Base-by-base conservation (phyloP, 2,329 filamentous ascomycete species). In the Sporothrix variecibatus region DNA sequence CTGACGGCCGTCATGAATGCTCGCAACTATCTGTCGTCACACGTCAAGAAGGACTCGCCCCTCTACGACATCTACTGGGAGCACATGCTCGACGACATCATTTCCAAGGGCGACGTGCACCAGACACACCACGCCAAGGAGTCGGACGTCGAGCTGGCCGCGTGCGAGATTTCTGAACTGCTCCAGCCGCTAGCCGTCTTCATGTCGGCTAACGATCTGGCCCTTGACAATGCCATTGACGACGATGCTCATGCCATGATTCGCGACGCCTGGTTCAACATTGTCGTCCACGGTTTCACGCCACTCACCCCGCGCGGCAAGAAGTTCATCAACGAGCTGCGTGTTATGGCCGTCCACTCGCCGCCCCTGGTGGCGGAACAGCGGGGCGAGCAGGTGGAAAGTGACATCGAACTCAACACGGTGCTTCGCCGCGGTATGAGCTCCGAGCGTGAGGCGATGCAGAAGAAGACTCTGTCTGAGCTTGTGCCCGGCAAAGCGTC, bases 181-280 rank as follows among this genome's bases (percentile, higher is more conserved):
- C 86, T 99, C 64, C 92, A 92, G 75, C 96, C 96, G 15, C 86
- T 99, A n/a, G 94, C 96, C 8, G 86, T 94, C 1, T 88, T 99
- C 71, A 92, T 97, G 81, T 92, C 94, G 9, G 86, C 85, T 43
- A 89, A 91, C 76, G 87, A 91, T 73, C 82, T 91, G 76, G 85
- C 84, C 28, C 83, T 85, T 26, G 82, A 85, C 60, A 84, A 82
- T 46, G 78, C 84, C 11, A 83, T 83, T 72, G 89, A 92, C 71
- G 92, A 95, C 71, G 91, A 95, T 74, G 89, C 90, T 8, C 88
- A 93, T 75, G 88, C 90, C 34, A 84, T 97, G 73, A 88, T 96
- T 77, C 91, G 95, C 71, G 95, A 99, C 85, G 94, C 94, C 5
- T 99, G 96, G 96, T 98, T 98, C 84, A 99, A 99, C 79, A 94